Base-by-base conservation (phyloP, 2,329 filamentous ascomycete genomes). In the Capronia coronata region DNA sequence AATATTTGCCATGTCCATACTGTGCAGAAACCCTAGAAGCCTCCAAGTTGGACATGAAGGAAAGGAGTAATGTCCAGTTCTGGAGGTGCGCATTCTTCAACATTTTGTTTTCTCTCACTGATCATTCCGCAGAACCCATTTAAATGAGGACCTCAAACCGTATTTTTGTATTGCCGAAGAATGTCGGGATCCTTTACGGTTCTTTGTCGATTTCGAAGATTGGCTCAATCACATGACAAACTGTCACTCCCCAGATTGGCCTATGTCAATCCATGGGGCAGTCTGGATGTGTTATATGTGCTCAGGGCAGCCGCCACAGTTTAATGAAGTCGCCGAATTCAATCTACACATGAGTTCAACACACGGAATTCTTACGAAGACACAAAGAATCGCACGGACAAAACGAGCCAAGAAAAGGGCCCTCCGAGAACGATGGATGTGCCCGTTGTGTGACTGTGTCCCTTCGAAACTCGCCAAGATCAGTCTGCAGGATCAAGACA, bases 91-190 rank as follows among this genome's bases (percentile, higher is more conserved):
- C 35, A 2, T 10, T n/a, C 7, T 27, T 8, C 13, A 11, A 9
- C 4, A 4, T 25, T 9, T 4, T 13, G 38, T 8, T 14, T 5
- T 14, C 3, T 9, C 10, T 25, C 9, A 27, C 21, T 25, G 22
- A 41, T 7, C 10, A 9, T 27, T 7, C n/a, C 2, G 25, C n/a
- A 41, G 38, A 25, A 22, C 5, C n/a, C 38, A 41, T 14, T 9
- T 41, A 2, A 41, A 25, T 14, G n/a, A 41, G 19, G 38, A 41
- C 14, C 19, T 41, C 9, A 4, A 41, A 9, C 38, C 38, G 4
- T 41, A 41, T n/a, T 41, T 41, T 25, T 41, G 38, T n/a, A 41
- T 41, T 8, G 18, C 38, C 5, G 38, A 41, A 8, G 38, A 22
- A 25, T 41, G 38, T 21, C 4, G 21, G 21, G n/a, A 41, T 14